Conservation (phyloP, 1,139 yeast genomes). For the Pichia sp. region DNA sequence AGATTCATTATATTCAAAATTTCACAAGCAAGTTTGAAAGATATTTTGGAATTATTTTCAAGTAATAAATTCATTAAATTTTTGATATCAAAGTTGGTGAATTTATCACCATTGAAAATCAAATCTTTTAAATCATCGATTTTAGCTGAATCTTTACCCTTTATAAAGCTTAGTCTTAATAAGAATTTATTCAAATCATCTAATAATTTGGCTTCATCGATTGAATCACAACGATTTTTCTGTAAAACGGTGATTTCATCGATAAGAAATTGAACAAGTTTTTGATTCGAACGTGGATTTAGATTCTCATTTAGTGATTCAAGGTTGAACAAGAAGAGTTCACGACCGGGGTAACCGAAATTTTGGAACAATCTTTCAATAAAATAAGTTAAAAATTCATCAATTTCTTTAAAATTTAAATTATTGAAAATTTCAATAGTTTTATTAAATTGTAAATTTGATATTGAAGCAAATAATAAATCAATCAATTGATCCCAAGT, state of each 20-base stretch:
- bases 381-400: constrained; percentile 16
- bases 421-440: constrained; percentile 19
- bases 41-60: constrained; percentile 16
- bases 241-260: constrained; percentile 14
- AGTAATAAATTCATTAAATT: constrained; percentile 18
- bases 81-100: constrained; percentile 22
- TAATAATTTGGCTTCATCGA: constrained; percentile 21
- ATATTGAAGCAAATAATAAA: constrained; percentile 18
- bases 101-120: constrained; percentile 17
- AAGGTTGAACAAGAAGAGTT: constrained; percentile 17
- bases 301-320: constrained; percentile 5
- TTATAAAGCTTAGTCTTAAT: constrained; percentile 7
- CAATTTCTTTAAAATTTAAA: constrained; percentile 19
- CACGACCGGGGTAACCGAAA: constrained; percentile 21
- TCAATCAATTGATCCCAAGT: constrained; percentile 19
- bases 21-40: constrained; percentile 18
- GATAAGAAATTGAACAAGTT: no score
- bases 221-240: constrained; percentile 10
- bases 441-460: constrained; percentile 15
- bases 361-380: constrained; percentile 13
- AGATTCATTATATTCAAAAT: constrained; percentile 21
- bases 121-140: constrained; percentile 13
- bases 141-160: constrained; percentile 4
- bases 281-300: no score
- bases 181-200: constrained; percentile 16